Evolutionary conservation across 139 green algal species (phyloP).

Genomic region (Bryopsis sp.): DNA sequence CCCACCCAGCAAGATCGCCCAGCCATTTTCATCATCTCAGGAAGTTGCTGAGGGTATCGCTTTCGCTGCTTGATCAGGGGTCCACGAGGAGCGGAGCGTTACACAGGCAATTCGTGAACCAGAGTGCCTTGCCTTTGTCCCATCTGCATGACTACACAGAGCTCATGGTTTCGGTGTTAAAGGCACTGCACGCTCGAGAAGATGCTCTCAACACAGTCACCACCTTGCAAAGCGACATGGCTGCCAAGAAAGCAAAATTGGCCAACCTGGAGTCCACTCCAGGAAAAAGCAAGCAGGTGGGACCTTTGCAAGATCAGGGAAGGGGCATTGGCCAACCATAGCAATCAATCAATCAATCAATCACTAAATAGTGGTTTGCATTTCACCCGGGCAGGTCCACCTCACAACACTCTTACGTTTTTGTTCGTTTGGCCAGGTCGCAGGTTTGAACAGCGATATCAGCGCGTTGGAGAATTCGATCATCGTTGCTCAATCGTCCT

Average conservation of each 20-base stretch:
- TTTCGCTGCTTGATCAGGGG: not conserved
- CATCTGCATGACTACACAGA: constrained; percentile 4
- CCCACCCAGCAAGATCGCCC: not conserved
- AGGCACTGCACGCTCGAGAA: constrained; percentile 4
- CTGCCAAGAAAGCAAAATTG: constrained; percentile 2
- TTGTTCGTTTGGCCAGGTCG: not conserved
- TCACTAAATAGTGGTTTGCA: not conserved
- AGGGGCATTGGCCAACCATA: not conserved
- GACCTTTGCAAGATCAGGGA: not conserved
- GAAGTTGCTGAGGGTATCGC: no score
- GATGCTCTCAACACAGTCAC: not conserved
- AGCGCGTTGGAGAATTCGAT: not conserved
- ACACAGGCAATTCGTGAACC: not conserved
- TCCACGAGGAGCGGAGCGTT: not conserved
- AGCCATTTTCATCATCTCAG: not conserved
- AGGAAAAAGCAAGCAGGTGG: not conserved
- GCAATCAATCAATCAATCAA: not conserved
- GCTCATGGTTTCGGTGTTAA: not conserved
- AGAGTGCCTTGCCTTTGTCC: not conserved
- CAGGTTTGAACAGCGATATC: not conserved
- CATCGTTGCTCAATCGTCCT: not conserved
- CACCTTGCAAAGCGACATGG: not conserved
- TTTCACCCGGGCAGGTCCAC: not conserved
- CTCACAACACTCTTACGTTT: not conserved
- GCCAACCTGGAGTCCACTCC: not conserved